A percentile compares a stretch with the other conserved stretches of the same genome.
Evolutionary conservation across 495 filamentous ascomycete species (phyloP).

Genomic region (Tuber melanosporum): DNA sequence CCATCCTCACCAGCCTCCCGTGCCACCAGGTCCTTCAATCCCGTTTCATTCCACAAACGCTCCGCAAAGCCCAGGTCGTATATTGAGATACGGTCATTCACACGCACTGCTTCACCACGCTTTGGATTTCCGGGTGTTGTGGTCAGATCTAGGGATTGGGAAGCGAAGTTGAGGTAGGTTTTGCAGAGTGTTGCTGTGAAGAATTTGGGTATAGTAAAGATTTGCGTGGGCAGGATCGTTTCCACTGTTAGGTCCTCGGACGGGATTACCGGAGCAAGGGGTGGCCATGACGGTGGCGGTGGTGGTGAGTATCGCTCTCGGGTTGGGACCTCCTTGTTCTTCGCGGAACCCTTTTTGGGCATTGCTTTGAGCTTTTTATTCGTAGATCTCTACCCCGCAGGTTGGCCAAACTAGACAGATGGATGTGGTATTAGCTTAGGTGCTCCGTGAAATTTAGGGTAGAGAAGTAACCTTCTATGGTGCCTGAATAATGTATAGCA

Average conservation of each 20-base stretch:
- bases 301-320: slow-evolving; percentile 7
- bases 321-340: slow-evolving; percentile 9
- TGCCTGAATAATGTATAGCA: background rate
- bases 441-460: background rate
- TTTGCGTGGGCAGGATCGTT: slow-evolving; percentile 58
- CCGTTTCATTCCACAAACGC: slow-evolving; percentile 62
- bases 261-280: slow-evolving; percentile 66
- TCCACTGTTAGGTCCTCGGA: slow-evolving; percentile 56
- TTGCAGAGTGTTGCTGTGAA: slow-evolving; percentile 75
- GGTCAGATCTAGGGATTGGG: slow-evolving; percentile 59
- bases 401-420: background rate
- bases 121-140: slow-evolving; percentile 83
- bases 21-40: slow-evolving; percentile 51
- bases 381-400: background rate
- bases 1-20: slow-evolving; percentile 39
- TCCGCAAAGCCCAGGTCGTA: slow-evolving; percentile 69
- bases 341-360: slow-evolving; percentile 21
- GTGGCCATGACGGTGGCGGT: slow-evolving; percentile 63
- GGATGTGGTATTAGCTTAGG: background rate
- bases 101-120: slow-evolving; percentile 72
- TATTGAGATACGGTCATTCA: slow-evolving; percentile 88
- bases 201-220: slow-evolving; percentile 69
- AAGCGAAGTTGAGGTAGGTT: slow-evolving; percentile 69
- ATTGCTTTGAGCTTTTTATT: slow-evolving; percentile 7
- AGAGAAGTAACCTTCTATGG: slow-evolving; percentile 1